Conservation (phyloP, 1,284 basidiomycete genomes). For the Ceratobasidium sp. region DNA sequence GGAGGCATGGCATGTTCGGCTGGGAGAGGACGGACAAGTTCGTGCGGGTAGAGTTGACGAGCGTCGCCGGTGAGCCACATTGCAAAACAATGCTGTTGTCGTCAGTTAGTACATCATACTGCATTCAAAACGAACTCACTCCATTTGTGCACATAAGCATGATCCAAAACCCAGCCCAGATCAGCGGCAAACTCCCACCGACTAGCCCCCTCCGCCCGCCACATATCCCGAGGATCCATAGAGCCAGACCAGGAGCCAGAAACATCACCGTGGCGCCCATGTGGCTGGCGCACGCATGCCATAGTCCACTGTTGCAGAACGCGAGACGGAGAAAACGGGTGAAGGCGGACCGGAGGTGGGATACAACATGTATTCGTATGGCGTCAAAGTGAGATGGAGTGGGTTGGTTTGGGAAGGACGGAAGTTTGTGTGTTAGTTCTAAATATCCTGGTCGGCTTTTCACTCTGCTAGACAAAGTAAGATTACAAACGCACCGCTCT, state of each 20-base stretch:
- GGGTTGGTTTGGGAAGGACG: slow-evolving; percentile 37
- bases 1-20: background rate
- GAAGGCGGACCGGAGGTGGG: background rate
- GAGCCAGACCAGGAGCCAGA: too few species aligned
- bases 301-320: slow-evolving; percentile 35
- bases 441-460: too few species aligned
- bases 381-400: slow-evolving; percentile 33
- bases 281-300: slow-evolving; percentile 23
- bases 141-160: slow-evolving; percentile 10
- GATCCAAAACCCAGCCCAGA: slow-evolving; percentile 27
- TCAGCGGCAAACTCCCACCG: slow-evolving; percentile 13
- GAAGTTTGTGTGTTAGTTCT: slow-evolving; percentile 32
- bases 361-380: background rate
- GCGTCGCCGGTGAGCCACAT: slow-evolving; percentile 22
- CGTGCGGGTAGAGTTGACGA: slow-evolving; percentile 29
- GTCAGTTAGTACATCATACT: background rate
- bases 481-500: background rate
- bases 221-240: too few species aligned
- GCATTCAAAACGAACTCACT: background rate
- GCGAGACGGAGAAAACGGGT: slow-evolving; percentile 11
- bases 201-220: background rate
- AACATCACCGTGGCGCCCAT: too few species aligned
- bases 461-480: background rate
- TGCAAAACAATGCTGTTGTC: slow-evolving; percentile 23
- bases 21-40: background rate